Percentiles rank a stretch among this genome's conserved stretches.
phyloP scores from a whole-genome alignment of 176 grass and related monocot genomes.

The Musa beccarii region DNA sequence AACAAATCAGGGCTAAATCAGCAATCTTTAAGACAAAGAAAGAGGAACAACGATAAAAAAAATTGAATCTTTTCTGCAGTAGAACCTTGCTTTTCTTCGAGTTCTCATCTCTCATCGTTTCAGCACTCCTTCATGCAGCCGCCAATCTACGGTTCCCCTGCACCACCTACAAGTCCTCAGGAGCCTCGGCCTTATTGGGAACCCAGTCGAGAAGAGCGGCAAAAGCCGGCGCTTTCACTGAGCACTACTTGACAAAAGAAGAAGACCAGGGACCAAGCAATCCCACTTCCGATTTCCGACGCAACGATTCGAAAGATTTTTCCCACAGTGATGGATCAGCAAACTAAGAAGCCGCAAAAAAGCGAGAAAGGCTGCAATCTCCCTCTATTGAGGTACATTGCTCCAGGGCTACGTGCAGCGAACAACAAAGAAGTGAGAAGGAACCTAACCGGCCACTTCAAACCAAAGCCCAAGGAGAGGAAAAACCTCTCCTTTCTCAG shows the following conservation, averaged over 20 bases:
- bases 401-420: neutral
- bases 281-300: neutral
- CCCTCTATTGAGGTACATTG: neutral
- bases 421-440: neutral
- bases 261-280: neutral
- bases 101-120: conserved; percentile 67
- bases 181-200: neutral
- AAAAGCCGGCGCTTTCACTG: neutral
- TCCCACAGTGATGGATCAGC: neutral
- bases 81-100: conserved; percentile 83
- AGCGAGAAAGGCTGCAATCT: neutral
- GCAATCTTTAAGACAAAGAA: conserved; percentile 19
- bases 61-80: conserved; percentile 11
- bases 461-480: too few relatives aligned
- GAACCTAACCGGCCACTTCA: neutral
- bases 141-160: conserved; percentile 17
- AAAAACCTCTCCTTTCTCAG: too few relatives aligned
- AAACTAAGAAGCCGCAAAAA: neutral
- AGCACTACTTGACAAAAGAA: neutral
- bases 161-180: neutral
- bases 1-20: conserved; percentile 13
- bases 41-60: conserved; percentile 4
- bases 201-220: neutral
- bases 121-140: conserved; percentile 37
- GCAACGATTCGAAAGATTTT: neutral